Percentiles rank a stretch among this genome's conserved stretches.
Evolutionary conservation across 768 basidiomycete species (phyloP).

Genomic region (Zangia roseola): DNA sequence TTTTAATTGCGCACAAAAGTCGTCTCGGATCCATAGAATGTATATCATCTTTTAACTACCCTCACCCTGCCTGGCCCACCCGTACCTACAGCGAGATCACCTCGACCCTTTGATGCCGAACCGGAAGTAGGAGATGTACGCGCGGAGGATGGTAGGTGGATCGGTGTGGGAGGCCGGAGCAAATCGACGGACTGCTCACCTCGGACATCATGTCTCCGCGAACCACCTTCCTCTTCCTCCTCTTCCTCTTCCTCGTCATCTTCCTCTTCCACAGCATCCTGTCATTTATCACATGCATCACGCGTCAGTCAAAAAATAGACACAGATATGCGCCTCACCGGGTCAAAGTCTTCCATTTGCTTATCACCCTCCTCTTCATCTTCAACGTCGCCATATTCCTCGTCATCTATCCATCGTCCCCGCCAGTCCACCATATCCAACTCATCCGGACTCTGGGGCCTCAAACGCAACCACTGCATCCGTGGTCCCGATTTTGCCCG

Average conservation of each 20-base stretch:
- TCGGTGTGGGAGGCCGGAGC: constrained; percentile 39
- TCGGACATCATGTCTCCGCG: constrained; percentile 30
- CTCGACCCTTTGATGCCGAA: constrained; percentile 44
- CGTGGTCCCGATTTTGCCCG: constrained; percentile 91
- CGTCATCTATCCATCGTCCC: constrained; percentile 83
- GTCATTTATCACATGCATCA: constrained; percentile 5
- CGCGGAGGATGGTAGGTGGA: constrained; percentile 42
- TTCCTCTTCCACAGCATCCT: constrained; percentile 58
- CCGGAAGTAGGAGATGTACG: constrained; percentile 53
- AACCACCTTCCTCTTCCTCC: constrained; percentile 29
- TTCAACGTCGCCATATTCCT: constrained; percentile 68
- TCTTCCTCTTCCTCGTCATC: constrained; percentile 56
- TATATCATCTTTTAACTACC: constrained; percentile 46
- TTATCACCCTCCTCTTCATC: constrained; percentile 56
- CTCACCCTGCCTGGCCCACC: constrained; percentile 46
- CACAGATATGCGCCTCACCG: constrained; percentile 42
- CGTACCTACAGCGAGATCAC: constrained; percentile 28
- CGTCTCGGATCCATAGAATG: constrained; percentile 17
- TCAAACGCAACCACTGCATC: constrained; percentile 93
- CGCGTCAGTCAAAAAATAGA: constrained; percentile 9
- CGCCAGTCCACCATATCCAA: constrained; percentile 88
- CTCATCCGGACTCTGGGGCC: constrained; percentile 78
- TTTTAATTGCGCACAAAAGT: no score
- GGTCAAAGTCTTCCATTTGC: constrained; percentile 86
- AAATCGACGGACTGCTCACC: constrained; percentile 38